Conservation (phyloP, 805 yeast genomes). For the Kuraishia molischiana region DNA sequence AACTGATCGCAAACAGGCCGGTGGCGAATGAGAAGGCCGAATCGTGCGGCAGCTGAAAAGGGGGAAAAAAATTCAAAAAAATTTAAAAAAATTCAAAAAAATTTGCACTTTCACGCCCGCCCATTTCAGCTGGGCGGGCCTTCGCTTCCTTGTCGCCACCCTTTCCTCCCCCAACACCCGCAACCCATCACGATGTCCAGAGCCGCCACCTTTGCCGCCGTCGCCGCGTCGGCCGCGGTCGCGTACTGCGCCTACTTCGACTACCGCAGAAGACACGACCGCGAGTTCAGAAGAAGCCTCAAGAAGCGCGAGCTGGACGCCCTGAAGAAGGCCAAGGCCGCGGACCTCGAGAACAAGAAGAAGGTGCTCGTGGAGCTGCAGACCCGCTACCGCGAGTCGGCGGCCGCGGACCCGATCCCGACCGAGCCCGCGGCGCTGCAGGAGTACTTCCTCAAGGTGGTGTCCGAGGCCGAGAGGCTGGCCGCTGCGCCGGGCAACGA, state of each 20-base stretch:
- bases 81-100: no score
- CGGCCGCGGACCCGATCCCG: constrained; percentile 70
- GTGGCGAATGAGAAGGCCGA: no score
- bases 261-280: constrained; percentile 75
- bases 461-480: constrained; percentile 77
- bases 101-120: no score
- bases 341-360: constrained; percentile 48
- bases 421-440: constrained; percentile 60
- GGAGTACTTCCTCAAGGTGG: constrained; percentile 71
- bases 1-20: no score
- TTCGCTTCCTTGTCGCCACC: no score
- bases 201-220: neutral
- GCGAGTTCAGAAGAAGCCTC: constrained; percentile 73
- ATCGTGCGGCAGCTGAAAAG: neutral
- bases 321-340: constrained; percentile 42
- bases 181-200: neutral
- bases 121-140: no score
- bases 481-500: constrained; percentile 58
- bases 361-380: constrained; percentile 51
- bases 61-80: no score
- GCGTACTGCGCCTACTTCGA: constrained; percentile 89
- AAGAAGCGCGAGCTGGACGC: constrained; percentile 55
- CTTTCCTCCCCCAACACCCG: no score
- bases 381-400: constrained; percentile 50
- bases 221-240: constrained; percentile 40